These are phyloP conservation scores for Comarum palustre DNA, from an alignment of 306 rosid genomes.

Conservation along the genomic window DNA sequence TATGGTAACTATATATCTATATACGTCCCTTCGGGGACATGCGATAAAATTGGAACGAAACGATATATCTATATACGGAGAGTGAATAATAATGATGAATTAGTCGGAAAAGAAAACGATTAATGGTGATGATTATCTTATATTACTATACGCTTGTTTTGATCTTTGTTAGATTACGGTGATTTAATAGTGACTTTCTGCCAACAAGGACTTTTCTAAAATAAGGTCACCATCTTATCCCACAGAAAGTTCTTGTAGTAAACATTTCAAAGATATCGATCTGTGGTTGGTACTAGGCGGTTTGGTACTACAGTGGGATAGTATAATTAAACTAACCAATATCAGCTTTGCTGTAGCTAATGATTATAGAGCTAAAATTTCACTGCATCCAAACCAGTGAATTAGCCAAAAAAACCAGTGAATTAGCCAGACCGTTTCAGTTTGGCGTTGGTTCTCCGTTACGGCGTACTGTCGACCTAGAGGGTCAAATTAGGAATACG, in stretches of 20 bases:
- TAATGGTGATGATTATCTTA: neutral
- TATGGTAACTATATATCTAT: neutral
- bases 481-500: neutral
- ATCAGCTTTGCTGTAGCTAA: neutral
- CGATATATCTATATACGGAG: neutral
- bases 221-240: conserved; percentile 9
- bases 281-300: neutral
- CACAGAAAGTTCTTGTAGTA: conserved; percentile 6
- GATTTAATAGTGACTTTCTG: conserved; percentile 3
- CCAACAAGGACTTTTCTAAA: neutral
- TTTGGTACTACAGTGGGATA: neutral
- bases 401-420: too few relatives aligned
- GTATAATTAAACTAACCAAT: neutral
- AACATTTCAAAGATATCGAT: neutral
- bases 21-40: too few relatives aligned
- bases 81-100: neutral
- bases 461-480: neutral
- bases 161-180: neutral
- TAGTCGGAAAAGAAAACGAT: too few relatives aligned
- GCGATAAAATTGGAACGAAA: too few relatives aligned
- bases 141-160: neutral
- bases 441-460: neutral
- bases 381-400: too few relatives aligned
- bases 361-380: neutral
- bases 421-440: neutral